Evolutionary conservation across 1,139 yeast genomes (phyloP).

Genomic region (Yamadazyma dushanensis): DNA sequence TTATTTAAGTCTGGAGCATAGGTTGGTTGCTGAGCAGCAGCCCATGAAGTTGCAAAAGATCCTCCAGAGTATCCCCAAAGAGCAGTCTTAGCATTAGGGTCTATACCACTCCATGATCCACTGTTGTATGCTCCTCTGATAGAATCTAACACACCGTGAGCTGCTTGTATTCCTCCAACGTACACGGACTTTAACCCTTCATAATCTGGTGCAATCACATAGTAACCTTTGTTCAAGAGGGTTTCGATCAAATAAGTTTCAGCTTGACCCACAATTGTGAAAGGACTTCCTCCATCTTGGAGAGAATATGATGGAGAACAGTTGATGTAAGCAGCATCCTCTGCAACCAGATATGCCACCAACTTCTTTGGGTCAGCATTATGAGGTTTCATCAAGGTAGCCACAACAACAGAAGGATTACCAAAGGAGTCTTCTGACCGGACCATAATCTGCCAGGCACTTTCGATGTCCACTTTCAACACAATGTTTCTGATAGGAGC

Average conservation of each 20-base stretch:
- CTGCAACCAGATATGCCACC: constrained; percentile 34
- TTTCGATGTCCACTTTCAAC: constrained; percentile 19
- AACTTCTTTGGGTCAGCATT: constrained; percentile 29
- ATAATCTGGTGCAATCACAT: constrained; percentile 34
- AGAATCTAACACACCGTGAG: constrained; percentile 27
- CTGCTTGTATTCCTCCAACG: constrained; percentile 30
- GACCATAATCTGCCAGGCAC: constrained; percentile 33
- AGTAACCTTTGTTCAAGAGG: constrained; percentile 30
- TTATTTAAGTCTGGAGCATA: constrained; percentile 33
- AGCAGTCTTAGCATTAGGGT: constrained; percentile 23
- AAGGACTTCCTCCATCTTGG: constrained; percentile 20
- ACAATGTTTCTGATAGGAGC: constrained; percentile 16
- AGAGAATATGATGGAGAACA: constrained; percentile 37
- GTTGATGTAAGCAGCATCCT: constrained; percentile 28
- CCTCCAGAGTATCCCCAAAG: constrained; percentile 43
- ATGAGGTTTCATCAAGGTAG: constrained; percentile 33
- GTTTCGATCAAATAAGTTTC: constrained; percentile 26
- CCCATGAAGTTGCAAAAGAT: constrained; percentile 35
- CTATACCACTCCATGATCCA: constrained; percentile 23
- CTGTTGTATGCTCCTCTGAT: constrained; percentile 25
- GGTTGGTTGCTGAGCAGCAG: constrained; percentile 28
- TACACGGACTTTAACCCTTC: constrained; percentile 31
- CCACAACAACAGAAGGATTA: constrained; percentile 29
- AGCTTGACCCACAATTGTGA: constrained; percentile 19
- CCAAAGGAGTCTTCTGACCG: constrained; percentile 36